These are phyloP conservation scores for Lipomyces yamadae DNA, from an alignment of 805 yeast genomes.

Conservation along the genomic window DNA sequence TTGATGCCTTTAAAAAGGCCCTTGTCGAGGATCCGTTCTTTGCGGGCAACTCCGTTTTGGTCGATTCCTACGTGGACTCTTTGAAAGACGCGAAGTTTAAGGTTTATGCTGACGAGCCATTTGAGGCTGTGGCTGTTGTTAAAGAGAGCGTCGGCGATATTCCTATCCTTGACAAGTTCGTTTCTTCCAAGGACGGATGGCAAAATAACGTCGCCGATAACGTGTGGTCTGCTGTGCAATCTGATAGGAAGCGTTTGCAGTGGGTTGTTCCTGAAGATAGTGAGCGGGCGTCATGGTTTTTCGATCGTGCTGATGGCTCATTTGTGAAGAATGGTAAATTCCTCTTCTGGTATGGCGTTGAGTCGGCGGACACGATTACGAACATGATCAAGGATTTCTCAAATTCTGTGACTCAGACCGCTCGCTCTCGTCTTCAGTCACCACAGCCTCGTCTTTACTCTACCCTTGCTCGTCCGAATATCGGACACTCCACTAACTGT, in stretches of 20 bases:
- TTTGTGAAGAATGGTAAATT: constrained; percentile 86
- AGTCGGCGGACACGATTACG: constrained; percentile 29
- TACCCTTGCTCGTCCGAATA: constrained; percentile 20
- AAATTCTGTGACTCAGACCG: constrained; percentile 2
- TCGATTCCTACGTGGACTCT: constrained; percentile 77
- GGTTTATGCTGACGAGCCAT: constrained; percentile 93
- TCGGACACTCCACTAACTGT: neutral
- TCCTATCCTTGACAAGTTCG: constrained; percentile 80
- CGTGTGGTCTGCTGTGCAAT: constrained; percentile 79
- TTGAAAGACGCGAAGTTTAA: constrained; percentile 68
- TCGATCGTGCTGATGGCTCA: constrained; percentile 91
- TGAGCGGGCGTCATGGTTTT: constrained; percentile 88
- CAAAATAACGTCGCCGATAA: constrained; percentile 95
- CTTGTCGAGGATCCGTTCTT: constrained; percentile 78
- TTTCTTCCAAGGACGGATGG: constrained; percentile 92
- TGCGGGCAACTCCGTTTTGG: constrained; percentile 69
- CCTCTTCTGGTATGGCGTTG: constrained; percentile 92
- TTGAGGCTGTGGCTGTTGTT: constrained; percentile 91
- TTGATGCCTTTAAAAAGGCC: constrained; percentile 74
- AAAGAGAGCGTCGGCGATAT: constrained; percentile 54
- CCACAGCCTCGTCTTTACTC: constrained; percentile 24
- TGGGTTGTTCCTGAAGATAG: constrained; percentile 94
- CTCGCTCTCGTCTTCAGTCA: constrained; percentile 2
- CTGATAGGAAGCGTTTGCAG: constrained; percentile 72
- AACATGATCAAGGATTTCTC: constrained; percentile 24